Evolutionary conservation across 805 yeast species (phyloP).

Genomic region (Hanseniaspora meyeri): DNA sequence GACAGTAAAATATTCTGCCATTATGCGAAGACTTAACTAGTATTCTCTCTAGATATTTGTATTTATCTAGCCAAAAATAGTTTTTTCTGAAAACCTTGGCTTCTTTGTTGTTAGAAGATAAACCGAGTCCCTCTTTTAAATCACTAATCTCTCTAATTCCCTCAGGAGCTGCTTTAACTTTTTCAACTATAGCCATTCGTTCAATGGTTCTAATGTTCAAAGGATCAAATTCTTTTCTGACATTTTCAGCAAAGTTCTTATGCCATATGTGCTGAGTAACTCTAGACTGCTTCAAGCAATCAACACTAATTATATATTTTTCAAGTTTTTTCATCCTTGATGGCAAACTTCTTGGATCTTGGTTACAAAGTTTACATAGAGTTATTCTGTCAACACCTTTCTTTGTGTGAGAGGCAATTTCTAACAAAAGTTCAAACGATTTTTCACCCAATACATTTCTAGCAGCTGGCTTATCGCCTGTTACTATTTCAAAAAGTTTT

Average conservation of each 20-base stretch:
- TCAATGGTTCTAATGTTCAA: conserved; percentile 23
- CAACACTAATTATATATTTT: conserved; percentile 36
- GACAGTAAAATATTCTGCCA: conserved; percentile 37
- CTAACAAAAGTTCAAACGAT: conserved; percentile 44
- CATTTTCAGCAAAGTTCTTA: conserved; percentile 31
- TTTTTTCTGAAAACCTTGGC: conserved; percentile 40
- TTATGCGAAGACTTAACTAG: conserved; percentile 38
- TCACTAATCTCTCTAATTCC: conserved; percentile 50
- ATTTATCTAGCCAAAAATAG: conserved; percentile 34
- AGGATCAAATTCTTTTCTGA: conserved; percentile 22
- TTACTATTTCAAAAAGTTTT: conserved; percentile 44
- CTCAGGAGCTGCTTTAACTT: conserved; percentile 37
- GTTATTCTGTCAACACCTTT: conserved; percentile 50
- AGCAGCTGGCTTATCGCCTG: conserved; percentile 39
- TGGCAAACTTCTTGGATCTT: conserved; percentile 61
- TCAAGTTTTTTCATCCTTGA: conserved; percentile 46
- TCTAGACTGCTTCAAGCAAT: conserved; percentile 34
- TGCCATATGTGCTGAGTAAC: conserved; percentile 45
- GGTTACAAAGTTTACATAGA: conserved; percentile 45
- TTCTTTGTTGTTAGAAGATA: conserved; percentile 32
- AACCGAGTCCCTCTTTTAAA: conserved; percentile 45
- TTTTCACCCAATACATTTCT: conserved; percentile 43
- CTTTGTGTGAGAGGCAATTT: conserved; percentile 45
- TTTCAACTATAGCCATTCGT: conserved; percentile 39
- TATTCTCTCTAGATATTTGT: conserved; percentile 39